These are phyloP conservation scores for Mucor mucedo DNA, from an alignment of 371 early-diverging fungal species.

Conservation along the genomic window DNA sequence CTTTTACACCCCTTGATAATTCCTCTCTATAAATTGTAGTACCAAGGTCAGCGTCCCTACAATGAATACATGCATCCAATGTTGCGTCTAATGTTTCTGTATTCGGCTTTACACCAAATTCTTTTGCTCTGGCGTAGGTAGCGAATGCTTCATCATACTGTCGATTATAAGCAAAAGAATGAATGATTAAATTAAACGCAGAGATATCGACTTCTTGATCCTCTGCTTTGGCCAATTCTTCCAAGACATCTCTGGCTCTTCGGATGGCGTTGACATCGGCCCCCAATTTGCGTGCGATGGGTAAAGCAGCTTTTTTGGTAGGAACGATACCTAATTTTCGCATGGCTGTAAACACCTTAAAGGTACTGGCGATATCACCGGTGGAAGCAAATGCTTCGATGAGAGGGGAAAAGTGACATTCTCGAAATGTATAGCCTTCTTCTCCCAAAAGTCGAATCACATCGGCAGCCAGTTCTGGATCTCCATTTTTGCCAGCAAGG, in stretches of 20 bases:
- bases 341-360: slow-evolving; percentile 65
- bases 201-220: slow-evolving; percentile 47
- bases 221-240: slow-evolving; percentile 30
- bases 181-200: slow-evolving; percentile 44
- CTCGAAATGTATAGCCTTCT: slow-evolving; percentile 50
- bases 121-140: slow-evolving; percentile 39
- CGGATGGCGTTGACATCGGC: slow-evolving; percentile 38
- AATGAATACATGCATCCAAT: slow-evolving; percentile 60
- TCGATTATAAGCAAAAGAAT: slow-evolving; percentile 40
- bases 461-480: slow-evolving; percentile 56
- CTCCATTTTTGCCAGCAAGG: slow-evolving; percentile 63
- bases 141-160: slow-evolving; percentile 53
- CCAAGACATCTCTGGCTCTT: slow-evolving; percentile 47
- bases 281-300: slow-evolving; percentile 27
- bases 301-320: slow-evolving; percentile 40
- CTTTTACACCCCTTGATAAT: slow-evolving; percentile 37
- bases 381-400: slow-evolving; percentile 65
- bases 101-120: slow-evolving; percentile 48
- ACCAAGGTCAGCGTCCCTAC: slow-evolving; percentile 53
- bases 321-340: slow-evolving; percentile 55
- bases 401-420: slow-evolving; percentile 69
- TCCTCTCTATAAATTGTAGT: slow-evolving; percentile 50
- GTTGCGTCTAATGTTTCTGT: slow-evolving; percentile 64
- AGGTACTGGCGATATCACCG: slow-evolving; percentile 56
- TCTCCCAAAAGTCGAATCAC: slow-evolving; percentile 55